phyloP scores from a whole-genome alignment of 257 asterid species.

The Schizonepeta tenuifolia region DNA sequence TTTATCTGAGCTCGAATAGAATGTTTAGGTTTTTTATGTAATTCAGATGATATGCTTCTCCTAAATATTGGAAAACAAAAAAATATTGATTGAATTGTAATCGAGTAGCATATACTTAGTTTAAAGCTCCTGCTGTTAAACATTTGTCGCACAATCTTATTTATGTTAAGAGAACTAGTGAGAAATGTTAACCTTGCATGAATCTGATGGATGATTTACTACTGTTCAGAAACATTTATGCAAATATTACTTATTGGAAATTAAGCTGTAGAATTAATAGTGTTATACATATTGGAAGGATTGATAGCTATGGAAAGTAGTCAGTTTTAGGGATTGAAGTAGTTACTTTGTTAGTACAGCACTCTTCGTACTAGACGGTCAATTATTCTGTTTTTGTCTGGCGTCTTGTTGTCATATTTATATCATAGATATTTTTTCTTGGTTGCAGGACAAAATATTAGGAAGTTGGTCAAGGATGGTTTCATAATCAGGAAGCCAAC shows the following conservation, averaged over 20 bases:
- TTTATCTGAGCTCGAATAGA: not conserved
- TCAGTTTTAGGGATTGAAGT: not conserved
- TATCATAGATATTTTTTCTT: not conserved
- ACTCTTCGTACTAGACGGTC: too few species aligned
- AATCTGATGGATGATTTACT: not conserved
- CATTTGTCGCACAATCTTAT: not conserved
- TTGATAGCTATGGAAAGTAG: not conserved
- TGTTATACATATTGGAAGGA: not conserved
- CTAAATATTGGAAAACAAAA: not conserved
- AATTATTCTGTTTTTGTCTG: not conserved
- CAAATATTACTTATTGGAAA: not conserved
- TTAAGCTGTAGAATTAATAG: too few species aligned
- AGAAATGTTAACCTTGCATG: not conserved
- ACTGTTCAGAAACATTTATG: not conserved
- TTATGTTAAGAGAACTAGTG: not conserved
- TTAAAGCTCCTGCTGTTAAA: not conserved
- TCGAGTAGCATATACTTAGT: not conserved
- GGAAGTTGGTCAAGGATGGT: constrained; percentile 93
- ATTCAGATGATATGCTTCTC: not conserved
- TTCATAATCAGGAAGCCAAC: constrained; percentile 94
- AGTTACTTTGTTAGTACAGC: not conserved
- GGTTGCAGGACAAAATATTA: constrained; percentile 71
- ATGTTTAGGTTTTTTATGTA: not conserved
- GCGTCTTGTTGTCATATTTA: not conserved
- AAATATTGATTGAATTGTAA: not conserved